Conservation (phyloP, 1,284 basidiomycete genomes). For the Hemileia vastatrix region DNA sequence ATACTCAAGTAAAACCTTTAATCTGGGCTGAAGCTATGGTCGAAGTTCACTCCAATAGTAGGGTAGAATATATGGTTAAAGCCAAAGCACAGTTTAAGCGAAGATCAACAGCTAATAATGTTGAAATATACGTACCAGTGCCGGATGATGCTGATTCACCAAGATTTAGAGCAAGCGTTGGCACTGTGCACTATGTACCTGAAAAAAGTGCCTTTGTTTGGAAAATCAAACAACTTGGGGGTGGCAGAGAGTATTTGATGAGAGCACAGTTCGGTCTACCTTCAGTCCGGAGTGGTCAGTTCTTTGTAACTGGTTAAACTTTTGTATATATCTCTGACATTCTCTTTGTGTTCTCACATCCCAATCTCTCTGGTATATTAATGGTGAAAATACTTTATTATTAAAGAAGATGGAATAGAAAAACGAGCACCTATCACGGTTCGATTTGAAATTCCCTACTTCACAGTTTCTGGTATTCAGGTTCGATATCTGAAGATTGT, state of each 20-base stretch:
- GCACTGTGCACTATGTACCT: constrained; percentile 84
- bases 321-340: neutral
- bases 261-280: constrained; percentile 89
- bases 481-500: constrained; percentile 95
- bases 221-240: constrained; percentile 94
- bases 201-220: constrained; percentile 94
- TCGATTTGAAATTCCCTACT: constrained; percentile 97
- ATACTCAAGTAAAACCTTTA: constrained; percentile 91
- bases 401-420: constrained; percentile 61
- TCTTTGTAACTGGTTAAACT: neutral
- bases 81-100: constrained; percentile 97
- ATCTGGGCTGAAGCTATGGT: constrained; percentile 97
- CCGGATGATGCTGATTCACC: constrained; percentile 98
- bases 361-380: neutral
- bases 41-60: constrained; percentile 81
- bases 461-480: constrained; percentile 84
- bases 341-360: neutral
- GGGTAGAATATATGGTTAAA: constrained; percentile 98
- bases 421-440: constrained; percentile 89
- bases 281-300: constrained; percentile 69
- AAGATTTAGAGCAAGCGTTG: constrained; percentile 69
- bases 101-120: constrained; percentile 91
- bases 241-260: constrained; percentile 88
- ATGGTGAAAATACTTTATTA: neutral
- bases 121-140: constrained; percentile 95